A percentile compares a stretch with the other conserved stretches of the same genome.
Evolutionary conservation across 805 yeast species (phyloP).

Genomic region (Barnettozyma botsteinii): DNA sequence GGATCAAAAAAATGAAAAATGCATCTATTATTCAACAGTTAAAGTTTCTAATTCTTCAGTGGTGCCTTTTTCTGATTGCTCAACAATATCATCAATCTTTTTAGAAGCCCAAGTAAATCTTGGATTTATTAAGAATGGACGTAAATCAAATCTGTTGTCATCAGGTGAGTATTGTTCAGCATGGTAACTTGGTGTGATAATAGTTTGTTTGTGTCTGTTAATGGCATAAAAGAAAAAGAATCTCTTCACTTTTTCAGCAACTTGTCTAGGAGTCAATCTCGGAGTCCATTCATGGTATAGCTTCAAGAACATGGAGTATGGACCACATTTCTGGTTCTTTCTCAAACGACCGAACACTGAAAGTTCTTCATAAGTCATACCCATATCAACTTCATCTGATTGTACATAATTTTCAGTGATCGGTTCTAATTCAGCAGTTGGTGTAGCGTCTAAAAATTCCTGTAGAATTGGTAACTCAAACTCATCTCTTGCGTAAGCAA

Average conservation of each 20-base stretch:
- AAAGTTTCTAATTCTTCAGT: conserved; percentile 30
- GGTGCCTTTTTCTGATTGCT: conserved; percentile 40
- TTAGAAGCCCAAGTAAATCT: conserved; percentile 83
- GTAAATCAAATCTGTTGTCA: conserved; percentile 90
- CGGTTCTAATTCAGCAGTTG: conserved; percentile 98
- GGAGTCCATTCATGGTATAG: conserved; percentile 91
- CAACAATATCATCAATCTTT: conserved; percentile 78
- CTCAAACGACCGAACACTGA: conserved; percentile 86
- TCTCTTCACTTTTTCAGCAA: conserved; percentile 87
- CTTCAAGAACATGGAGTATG: conserved; percentile 89
- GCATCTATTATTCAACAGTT: conserved; percentile 40
- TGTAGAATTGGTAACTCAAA: conserved; percentile 73
- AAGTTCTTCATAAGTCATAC: conserved; percentile 92
- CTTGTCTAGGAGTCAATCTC: conserved; percentile 69
- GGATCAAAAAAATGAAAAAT: conserved; percentile 19
- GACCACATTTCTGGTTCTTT: conserved; percentile 93
- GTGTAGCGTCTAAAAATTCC: conserved; percentile 83
- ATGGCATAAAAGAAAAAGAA: conserved; percentile 93
- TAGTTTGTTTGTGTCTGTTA: conserved; percentile 95
- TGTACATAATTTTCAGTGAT: conserved; percentile 89
- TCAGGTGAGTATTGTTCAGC: conserved; percentile 99
- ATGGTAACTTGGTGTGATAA: conserved; percentile 94
- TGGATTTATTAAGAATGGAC: conserved; percentile 94
- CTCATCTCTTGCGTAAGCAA: conserved; percentile 63
- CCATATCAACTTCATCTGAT: conserved; percentile 97